Base-by-base conservation (phyloP, 495 filamentous ascomycete species). In the Aspergillus ostianus region DNA sequence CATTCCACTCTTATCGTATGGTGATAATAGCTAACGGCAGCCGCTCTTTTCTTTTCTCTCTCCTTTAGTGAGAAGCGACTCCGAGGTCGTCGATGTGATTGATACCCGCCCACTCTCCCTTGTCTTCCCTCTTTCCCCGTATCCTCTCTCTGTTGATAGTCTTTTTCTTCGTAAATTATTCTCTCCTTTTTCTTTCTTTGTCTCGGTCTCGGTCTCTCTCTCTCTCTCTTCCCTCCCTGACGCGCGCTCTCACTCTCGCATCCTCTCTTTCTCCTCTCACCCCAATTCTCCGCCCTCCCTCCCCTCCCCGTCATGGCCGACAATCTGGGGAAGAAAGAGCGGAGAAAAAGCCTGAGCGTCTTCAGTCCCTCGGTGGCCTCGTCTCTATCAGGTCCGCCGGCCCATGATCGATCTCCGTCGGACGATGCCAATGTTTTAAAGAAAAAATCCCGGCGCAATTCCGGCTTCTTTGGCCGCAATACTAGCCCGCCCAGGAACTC, bases 321-420 rank as follows among this genome's bases (percentile, higher is more conserved):
- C 49, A 61, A 60, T 59, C 57, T 66, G 55, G 67, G 58, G 54
- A 75, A 71, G 64, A 77, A 72, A 61, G 70, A 77, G 63, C 70
- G 77, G 65, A 74, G 77, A 66, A 80, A 80, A 65, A 79, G 75
- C 58, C 64, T 79, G 50, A 73, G 75, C 58, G 62, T 77, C 53
- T 75, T 78, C 65, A 72, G 70, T 51, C 65, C 74, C 20, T 67
- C 68, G 51, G 63, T 70, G 23, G 56, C 66, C 53, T 62, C 73
- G 3, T 65, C 57, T 29, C 36, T 57, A 23, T 53, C 63, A 65
- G 67, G 53, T 64, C 66, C 58, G 9, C 49, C 21, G 29, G 47
- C 68, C 50, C 74, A 77, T 57, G 66, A 69, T 51, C 71, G 76
- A 36, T 73, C 76, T 26, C 70, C 77, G 8, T 74, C 73, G 4